Evolutionary conservation across 768 basidiomycete genomes (phyloP).

Genomic region (Calocybe indica): DNA sequence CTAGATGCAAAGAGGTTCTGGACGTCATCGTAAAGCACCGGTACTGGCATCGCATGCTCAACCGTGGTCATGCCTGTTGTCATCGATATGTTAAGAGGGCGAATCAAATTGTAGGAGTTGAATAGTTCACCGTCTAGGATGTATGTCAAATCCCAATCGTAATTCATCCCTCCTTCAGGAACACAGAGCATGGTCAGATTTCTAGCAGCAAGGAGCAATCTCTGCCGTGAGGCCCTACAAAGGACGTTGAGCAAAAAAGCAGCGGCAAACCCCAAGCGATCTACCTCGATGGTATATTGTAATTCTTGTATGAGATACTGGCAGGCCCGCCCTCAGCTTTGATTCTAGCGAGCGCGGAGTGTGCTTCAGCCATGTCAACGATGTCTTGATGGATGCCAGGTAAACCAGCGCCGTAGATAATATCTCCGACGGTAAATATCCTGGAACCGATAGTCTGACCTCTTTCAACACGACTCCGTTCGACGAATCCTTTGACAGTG

Average conservation of each 20-base stretch:
- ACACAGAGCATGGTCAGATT: conserved; percentile 66
- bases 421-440: conserved; percentile 63
- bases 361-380: conserved; percentile 53
- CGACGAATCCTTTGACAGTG: conserved; percentile 56
- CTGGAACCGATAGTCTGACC: conserved; percentile 66
- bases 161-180: conserved; percentile 77
- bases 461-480: conserved; percentile 63
- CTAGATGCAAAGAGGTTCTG: conserved; percentile 56
- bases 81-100: background rate
- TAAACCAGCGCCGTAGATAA: conserved; percentile 53
- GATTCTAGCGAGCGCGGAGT: conserved; percentile 59
- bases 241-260: background rate
- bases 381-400: conserved; percentile 54
- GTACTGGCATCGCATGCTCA: conserved; percentile 65
- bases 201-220: conserved; percentile 53
- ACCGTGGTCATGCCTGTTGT: conserved; percentile 69
- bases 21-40: conserved; percentile 62
- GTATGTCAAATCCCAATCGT: conserved; percentile 75
- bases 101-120: background rate
- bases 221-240: conserved; percentile 59
- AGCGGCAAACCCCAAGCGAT: background rate
- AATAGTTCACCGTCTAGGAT: conserved; percentile 61
- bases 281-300: conserved; percentile 64
- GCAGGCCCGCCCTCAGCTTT: conserved; percentile 68
- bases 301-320: conserved; percentile 75